Evolutionary conservation across 768 basidiomycete species (phyloP).

Genomic region (Kwoniella newhampshirensis): DNA sequence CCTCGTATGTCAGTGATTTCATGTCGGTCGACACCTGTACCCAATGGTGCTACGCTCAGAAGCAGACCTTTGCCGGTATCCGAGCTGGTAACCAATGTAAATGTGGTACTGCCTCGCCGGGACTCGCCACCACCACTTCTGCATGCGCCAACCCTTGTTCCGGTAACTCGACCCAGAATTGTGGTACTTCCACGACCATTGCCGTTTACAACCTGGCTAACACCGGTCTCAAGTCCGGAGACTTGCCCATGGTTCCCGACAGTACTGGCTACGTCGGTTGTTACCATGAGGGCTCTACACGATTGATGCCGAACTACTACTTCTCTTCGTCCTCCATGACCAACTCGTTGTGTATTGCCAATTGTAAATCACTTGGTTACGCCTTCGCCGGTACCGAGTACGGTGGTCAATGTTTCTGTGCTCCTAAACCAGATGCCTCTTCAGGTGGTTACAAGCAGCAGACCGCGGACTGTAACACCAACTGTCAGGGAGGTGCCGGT

Average conservation of each 20-base stretch:
- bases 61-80: constrained; percentile 22
- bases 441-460: constrained; percentile 22
- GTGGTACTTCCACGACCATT: constrained; percentile 27
- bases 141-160: constrained; percentile 23
- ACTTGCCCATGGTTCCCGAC: constrained; percentile 11
- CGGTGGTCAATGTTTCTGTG: constrained; percentile 27
- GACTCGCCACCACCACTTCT: constrained; percentile 17
- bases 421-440: constrained; percentile 13
- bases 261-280: constrained; percentile 28
- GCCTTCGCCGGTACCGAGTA: constrained; percentile 27
- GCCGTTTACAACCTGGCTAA: constrained; percentile 23
- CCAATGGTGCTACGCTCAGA: constrained; percentile 18
- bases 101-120: constrained; percentile 25
- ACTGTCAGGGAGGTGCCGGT: constrained; percentile 13
- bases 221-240: constrained; percentile 14
- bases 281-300: constrained; percentile 17
- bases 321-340: constrained; percentile 25
- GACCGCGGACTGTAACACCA: constrained; percentile 4
- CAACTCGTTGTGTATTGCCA: constrained; percentile 26
- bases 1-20: constrained; percentile 13
- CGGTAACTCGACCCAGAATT: constrained; percentile 21
- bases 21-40: constrained; percentile 30
- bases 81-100: constrained; percentile 25
- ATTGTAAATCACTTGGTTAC: constrained; percentile 21
- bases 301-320: constrained; percentile 15